Evolutionary conservation across 2,329 filamentous ascomycete genomes (phyloP).

Genomic region (Eurotiales sp.): DNA sequence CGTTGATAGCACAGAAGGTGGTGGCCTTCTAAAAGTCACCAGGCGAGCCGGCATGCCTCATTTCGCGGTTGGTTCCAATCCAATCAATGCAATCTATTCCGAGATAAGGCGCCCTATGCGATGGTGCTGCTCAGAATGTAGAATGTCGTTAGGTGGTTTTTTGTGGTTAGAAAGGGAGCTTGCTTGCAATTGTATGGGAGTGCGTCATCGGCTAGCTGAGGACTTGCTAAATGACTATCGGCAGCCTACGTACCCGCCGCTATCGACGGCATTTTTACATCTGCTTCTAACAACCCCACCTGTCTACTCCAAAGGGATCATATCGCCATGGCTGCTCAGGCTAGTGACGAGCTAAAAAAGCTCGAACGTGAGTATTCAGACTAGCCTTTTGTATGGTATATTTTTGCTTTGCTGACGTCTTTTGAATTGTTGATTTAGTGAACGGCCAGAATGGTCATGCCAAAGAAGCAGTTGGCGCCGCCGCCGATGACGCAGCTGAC

Average conservation of each 20-base stretch:
- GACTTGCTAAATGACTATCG: too few relatives aligned
- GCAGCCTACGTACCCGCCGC: not conserved
- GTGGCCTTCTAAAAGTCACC: slow-evolving; percentile 15
- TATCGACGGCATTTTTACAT: not conserved
- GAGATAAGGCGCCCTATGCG: too few relatives aligned
- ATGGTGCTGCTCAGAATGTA: too few relatives aligned
- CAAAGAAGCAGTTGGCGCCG: slow-evolving; percentile 28
- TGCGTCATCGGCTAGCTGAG: slow-evolving; percentile 6
- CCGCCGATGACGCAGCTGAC: slow-evolving; percentile 46
- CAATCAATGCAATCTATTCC: not conserved
- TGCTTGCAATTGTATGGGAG: not conserved
- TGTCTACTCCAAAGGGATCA: slow-evolving; percentile 12
- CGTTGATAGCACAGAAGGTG: slow-evolving; percentile 4
- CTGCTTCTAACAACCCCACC: slow-evolving; percentile 9
- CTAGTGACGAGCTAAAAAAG: slow-evolving; percentile 38
- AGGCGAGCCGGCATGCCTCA: slow-evolving; percentile 18
- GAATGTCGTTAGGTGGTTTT: too few relatives aligned
- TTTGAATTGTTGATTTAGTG: slow-evolving; percentile 26
- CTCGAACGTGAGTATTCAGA: slow-evolving; percentile 32
- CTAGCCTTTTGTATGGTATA: not conserved
- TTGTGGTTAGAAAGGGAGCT: not conserved
- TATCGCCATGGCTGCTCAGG: slow-evolving; percentile 40
- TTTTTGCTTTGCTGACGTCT: not conserved
- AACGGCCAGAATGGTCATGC: slow-evolving; percentile 36
- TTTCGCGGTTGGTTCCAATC: slow-evolving; percentile 7